Evolutionary conservation across 208 protist species (phyloP).

Genomic region (Acanthamoeba healyi): DNA sequence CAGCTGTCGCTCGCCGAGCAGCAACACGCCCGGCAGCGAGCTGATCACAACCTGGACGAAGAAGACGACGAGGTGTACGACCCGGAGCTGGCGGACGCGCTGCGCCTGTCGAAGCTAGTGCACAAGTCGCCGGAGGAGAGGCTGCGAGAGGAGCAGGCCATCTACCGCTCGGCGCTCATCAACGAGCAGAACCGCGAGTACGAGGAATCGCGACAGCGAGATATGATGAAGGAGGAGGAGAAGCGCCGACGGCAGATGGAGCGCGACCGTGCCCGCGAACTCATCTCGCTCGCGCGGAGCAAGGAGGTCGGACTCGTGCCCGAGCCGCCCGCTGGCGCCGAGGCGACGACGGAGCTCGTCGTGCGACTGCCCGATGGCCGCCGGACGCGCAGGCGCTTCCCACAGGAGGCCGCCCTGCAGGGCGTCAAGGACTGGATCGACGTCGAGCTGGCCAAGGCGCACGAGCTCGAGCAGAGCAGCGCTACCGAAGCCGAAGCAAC

Average conservation of each 20-base stretch:
- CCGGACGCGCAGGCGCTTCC: neutral
- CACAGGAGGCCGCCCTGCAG: neutral
- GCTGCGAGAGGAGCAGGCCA: neutral
- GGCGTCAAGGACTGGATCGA: slow-evolving; percentile 45
- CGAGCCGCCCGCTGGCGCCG: neutral
- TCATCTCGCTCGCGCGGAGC: neutral
- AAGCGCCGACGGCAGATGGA: too few relatives aligned
- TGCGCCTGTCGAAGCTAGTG: neutral
- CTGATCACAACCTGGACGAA: neutral
- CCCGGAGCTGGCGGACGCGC: neutral
- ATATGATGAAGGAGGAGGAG: neutral
- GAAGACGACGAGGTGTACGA: neutral
- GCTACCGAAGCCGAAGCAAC: neutral
- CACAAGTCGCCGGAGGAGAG: neutral
- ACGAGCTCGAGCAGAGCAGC: neutral
- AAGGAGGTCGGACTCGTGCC: neutral
- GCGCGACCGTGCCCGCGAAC: neutral
- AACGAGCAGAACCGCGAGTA: slow-evolving; percentile 16
- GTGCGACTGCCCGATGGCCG: slow-evolving; percentile 23
- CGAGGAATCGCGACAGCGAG: neutral
- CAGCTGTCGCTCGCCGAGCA: slow-evolving; percentile 6
- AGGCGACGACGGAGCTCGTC: neutral
- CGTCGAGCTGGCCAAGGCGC: slow-evolving; percentile 26
- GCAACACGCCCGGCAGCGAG: neutral
- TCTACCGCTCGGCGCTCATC: slow-evolving; percentile 36